Conservation (phyloP, 2,329 filamentous ascomycete genomes). For the Didymella sp. region DNA sequence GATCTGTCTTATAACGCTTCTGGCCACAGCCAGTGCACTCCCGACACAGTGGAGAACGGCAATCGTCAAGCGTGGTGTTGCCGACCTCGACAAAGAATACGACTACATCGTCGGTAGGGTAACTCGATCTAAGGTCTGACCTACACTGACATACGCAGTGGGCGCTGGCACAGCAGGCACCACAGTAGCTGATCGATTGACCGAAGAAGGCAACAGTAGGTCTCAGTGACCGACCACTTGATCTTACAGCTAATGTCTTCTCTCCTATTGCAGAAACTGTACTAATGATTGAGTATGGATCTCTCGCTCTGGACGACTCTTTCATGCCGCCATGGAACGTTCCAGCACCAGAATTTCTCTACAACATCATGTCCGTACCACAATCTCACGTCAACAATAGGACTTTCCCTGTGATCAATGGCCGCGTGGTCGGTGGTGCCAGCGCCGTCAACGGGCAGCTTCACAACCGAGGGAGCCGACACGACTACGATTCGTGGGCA, state of each 20-base stretch:
- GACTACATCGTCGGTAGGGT: slow-evolving; percentile 5
- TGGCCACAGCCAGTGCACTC: background rate
- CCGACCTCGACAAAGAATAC: slow-evolving; percentile 1
- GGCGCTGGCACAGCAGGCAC: slow-evolving; percentile 38
- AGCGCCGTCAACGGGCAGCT: slow-evolving; percentile 42
- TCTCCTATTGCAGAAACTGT: slow-evolving; percentile 25
- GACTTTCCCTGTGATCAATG: slow-evolving; percentile 8
- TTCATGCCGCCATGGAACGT: slow-evolving; percentile 33
- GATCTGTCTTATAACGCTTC: background rate
- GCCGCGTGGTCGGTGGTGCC: slow-evolving; percentile 29
- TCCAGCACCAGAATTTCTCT: slow-evolving; percentile 35
- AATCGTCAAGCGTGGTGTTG: background rate
- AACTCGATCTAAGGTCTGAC: too few relatives aligned
- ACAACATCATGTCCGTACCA: slow-evolving; percentile 27
- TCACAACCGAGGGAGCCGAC: slow-evolving; percentile 3
- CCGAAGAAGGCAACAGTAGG: slow-evolving; percentile 26
- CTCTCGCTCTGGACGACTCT: slow-evolving; percentile 30
- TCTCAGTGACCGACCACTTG: background rate
- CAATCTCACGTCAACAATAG: slow-evolving; percentile 24
- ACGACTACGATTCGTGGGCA: slow-evolving; percentile 2
- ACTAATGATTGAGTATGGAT: slow-evolving; percentile 40
- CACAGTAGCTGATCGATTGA: slow-evolving; percentile 37
- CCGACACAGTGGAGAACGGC: slow-evolving; percentile 1
- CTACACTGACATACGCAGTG: background rate
- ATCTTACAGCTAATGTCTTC: background rate